Base-by-base conservation (phyloP, 2,329 filamentous ascomycete genomes). In the Neocatenulostroma microsporum region DNA sequence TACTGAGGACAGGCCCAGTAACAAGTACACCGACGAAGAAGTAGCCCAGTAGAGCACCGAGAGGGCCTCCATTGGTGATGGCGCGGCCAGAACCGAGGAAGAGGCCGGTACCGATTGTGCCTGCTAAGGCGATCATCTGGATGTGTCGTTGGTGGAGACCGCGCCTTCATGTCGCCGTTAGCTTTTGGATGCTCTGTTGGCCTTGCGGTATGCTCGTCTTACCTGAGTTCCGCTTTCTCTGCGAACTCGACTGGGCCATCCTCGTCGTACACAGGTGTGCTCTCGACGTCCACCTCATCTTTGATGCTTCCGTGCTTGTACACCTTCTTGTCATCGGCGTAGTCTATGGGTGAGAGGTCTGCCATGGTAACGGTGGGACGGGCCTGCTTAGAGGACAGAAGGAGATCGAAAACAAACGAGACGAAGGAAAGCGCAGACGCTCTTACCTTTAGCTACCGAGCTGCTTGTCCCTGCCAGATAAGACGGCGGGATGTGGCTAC, bases 11-110 rank as follows among this genome's bases (percentile, higher is more conserved):
- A 25, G 50, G 54, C 8, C 48, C 54, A 1, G 18, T 14, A 21
- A 58, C 57, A 3, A 55, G 46, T 3, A 61, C 21, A 9, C 64
- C 63, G 20, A 62, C 56, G 26, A 62, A 50, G 0, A 51, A 27
- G 36, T 66, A 67, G n/a, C 55, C 61, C 7, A 67, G 41, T 4
- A 55, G 21, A 2, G 47, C 43, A 5, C 47, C 42, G 11, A 42
- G 36, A 27, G 51, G 51, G 14, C 50, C 50, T 15, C 40, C 46
- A 17, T 38, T 44, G 5, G 37, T 38, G 9, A 53, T 45, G 8
- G 50, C 44, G 21, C 40, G 41, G 13, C 49, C 49, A 7, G 39
- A 42, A 9, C 49, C 49, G 11, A 55, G 34, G 36, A 55, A 51
- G n/a, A 55, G 45, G 8, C 52, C 49, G 7, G 50, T 54, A 5